A percentile compares a stretch with the other conserved stretches of the same genome.
Evolutionary conservation across 192 early-diverging fungal species (phyloP).

Genomic region (Coemansia sp.): DNA sequence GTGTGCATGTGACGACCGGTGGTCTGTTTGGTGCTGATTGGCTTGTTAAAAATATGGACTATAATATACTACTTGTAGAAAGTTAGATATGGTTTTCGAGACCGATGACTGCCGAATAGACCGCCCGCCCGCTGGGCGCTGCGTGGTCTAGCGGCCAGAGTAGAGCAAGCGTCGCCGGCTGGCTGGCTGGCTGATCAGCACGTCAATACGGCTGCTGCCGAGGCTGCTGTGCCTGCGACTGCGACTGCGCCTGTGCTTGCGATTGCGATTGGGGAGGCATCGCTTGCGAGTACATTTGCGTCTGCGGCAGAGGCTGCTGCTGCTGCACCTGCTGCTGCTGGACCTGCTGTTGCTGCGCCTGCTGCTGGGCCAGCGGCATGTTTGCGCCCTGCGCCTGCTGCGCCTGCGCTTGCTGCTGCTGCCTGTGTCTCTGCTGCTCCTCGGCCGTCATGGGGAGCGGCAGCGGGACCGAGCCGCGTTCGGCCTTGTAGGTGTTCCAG

Average conservation of each 20-base stretch:
- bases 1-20: too few relatives aligned
- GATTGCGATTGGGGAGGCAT: background rate
- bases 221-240: background rate
- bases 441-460: slow-evolving; percentile 31
- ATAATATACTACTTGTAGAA: background rate
- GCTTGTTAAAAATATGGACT: slow-evolving; percentile 3
- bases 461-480: slow-evolving; percentile 21
- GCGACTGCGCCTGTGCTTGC: background rate
- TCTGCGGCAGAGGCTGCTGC: background rate
- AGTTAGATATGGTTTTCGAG: too few relatives aligned
- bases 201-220: slow-evolving; percentile 9
- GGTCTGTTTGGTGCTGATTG: too few relatives aligned
- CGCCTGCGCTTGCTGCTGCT: slow-evolving; percentile 12
- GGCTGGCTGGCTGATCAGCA: background rate
- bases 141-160: too few relatives aligned
- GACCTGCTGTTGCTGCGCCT: slow-evolving; percentile 19
- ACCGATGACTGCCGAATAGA: too few relatives aligned
- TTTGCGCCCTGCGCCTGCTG: slow-evolving; percentile 3
- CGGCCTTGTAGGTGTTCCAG: slow-evolving; percentile 66
- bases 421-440: slow-evolving; percentile 32
- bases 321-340: slow-evolving; percentile 1
- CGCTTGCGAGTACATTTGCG: background rate
- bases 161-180: too few relatives aligned
- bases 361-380: slow-evolving; percentile 11
- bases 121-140: too few relatives aligned